Evolutionary conservation across 2,329 filamentous ascomycete species (phyloP).

Genomic region (Aureobasidium sp.): DNA sequence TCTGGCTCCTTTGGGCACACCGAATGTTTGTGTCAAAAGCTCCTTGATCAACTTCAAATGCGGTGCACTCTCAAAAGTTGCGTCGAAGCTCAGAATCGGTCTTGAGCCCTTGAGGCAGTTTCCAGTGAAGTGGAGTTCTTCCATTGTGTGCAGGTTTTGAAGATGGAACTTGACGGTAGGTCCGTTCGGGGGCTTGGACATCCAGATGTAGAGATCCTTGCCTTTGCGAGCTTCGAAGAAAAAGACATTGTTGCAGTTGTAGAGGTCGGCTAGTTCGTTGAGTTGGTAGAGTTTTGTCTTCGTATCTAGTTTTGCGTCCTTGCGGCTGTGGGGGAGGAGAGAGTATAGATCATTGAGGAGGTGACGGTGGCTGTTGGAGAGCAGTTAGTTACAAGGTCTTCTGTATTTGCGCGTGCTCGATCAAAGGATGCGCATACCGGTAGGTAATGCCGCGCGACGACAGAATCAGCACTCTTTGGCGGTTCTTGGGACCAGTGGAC

Average conservation of each 20-base stretch:
- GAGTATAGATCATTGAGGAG: slow-evolving; percentile 81
- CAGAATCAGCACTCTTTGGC: slow-evolving; percentile 71
- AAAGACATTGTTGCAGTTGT: slow-evolving; percentile 89
- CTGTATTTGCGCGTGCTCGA: background rate
- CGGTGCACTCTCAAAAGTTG: slow-evolving; percentile 62
- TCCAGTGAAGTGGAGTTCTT: slow-evolving; percentile 91
- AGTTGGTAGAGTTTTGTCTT: slow-evolving; percentile 79
- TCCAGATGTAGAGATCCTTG: slow-evolving; percentile 90
- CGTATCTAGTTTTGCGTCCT: slow-evolving; percentile 94
- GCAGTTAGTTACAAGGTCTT: background rate
- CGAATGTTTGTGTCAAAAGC: slow-evolving; percentile 82
- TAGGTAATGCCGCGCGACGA: slow-evolving; percentile 89
- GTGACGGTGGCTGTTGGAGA: slow-evolving; percentile 68
- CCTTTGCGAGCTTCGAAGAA: slow-evolving; percentile 95
- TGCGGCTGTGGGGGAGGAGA: slow-evolving; percentile 84
- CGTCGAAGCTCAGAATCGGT: slow-evolving; percentile 86
- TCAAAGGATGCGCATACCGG: slow-evolving; percentile 46
- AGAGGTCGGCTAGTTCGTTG: slow-evolving; percentile 69
- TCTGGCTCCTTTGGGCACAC: slow-evolving; percentile 78
- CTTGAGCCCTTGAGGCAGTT: slow-evolving; percentile 94
- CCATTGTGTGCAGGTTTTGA: slow-evolving; percentile 81
- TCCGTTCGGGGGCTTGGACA: slow-evolving; percentile 82
- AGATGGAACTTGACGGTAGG: slow-evolving; percentile 69
- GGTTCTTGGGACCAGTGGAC: slow-evolving; percentile 32
- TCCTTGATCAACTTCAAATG: slow-evolving; percentile 82